A percentile compares a stretch with the other conserved stretches of the same genome.
Conservation (phyloP, 2,329 filamentous ascomycete genomes). For the Leptographium wingfieldii region DNA sequence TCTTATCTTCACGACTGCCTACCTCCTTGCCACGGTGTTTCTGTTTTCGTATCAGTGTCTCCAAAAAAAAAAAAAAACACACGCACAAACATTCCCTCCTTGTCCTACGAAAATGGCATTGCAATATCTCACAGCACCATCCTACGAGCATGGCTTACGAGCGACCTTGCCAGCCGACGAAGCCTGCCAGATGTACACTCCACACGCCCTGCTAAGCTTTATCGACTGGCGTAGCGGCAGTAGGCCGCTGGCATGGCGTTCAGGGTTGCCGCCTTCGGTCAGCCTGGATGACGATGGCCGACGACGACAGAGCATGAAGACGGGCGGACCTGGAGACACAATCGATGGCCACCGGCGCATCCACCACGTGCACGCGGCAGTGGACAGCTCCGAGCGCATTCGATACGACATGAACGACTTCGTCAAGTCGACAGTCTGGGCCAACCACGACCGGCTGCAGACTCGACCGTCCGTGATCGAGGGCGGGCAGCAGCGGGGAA, state of each 20-base stretch:
- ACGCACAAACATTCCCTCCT: too few species aligned
- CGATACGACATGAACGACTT: constrained; percentile 10
- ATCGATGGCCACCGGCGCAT: background rate
- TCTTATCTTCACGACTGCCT: too few species aligned
- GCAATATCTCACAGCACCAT: too few species aligned
- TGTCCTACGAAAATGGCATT: too few species aligned
- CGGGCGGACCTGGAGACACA: too few species aligned
- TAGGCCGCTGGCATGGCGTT: constrained; percentile 6
- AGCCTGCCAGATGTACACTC: background rate
- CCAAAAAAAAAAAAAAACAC: too few species aligned
- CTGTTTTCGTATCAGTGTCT: too few species aligned
- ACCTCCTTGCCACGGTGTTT: too few species aligned
- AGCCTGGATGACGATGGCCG: background rate
- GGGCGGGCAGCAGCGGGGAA: constrained; percentile 17
- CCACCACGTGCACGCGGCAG: background rate
- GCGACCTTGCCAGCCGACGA: background rate
- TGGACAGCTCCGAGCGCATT: background rate
- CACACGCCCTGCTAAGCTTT: constrained; percentile 4
- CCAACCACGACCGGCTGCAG: constrained; percentile 19
- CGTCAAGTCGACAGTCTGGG: constrained; percentile 11
- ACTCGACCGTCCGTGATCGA: constrained; percentile 18
- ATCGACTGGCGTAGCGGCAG: constrained; percentile 1
- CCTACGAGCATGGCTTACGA: too few species aligned
- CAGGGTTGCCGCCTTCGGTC: constrained; percentile 3
- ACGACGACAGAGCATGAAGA: background rate